Conservation (phyloP, 2,329 filamentous ascomycete species). For the Aureobasidium musti region DNA sequence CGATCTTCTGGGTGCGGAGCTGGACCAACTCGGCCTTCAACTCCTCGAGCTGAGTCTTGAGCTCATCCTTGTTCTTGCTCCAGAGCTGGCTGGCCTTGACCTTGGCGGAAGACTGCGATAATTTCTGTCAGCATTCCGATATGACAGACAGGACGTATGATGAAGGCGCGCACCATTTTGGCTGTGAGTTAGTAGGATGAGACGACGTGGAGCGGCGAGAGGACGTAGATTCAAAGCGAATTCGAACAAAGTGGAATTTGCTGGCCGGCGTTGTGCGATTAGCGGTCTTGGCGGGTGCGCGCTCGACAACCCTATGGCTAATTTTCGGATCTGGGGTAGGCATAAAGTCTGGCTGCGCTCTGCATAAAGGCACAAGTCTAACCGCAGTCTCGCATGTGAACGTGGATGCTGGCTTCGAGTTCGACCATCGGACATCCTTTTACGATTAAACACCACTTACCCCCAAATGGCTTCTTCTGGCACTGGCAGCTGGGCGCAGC, state of each 20-base stretch:
- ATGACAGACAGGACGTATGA: conserved; percentile 13
- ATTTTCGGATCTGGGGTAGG: no score
- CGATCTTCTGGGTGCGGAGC: conserved; percentile 98
- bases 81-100: conserved; percentile 97
- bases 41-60: conserved; percentile 91
- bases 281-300: no score
- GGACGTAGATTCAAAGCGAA: no score
- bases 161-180: conserved; percentile 38
- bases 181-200: conserved; percentile 30
- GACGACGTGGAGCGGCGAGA: conserved; percentile 1
- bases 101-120: conserved; percentile 62
- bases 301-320: no score
- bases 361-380: no score
- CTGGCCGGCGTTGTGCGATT: no score
- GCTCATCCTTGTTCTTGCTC: conserved; percentile 99
- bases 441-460: not conserved
- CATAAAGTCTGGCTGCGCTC: no score
- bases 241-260: no score
- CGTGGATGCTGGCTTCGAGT: no score
- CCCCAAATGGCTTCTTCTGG: conserved; percentile 18
- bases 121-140: conserved; percentile 35
- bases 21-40: conserved; percentile 95
- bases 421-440: not conserved
- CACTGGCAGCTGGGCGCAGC: conserved; percentile 73
- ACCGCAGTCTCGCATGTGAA: conserved; percentile 10